These are phyloP conservation scores for Penicillium sp. DNA, from an alignment of 2,329 filamentous ascomycete species.

Conservation along the genomic window DNA sequence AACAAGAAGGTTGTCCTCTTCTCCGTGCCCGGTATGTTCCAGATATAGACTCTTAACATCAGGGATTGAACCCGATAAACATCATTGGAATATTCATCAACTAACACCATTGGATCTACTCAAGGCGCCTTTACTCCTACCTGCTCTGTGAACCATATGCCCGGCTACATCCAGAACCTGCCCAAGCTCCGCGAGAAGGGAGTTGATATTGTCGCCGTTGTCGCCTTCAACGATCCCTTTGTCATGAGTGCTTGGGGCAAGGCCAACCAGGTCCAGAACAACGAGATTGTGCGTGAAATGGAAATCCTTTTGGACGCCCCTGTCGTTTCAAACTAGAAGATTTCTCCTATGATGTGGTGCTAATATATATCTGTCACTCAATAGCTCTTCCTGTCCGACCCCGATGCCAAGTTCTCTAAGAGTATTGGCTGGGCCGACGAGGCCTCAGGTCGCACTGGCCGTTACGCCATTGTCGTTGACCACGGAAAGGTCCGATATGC, in stretches of 20 bases:
- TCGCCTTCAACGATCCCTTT: slow-evolving; percentile 80
- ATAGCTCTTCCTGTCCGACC: slow-evolving; percentile 75
- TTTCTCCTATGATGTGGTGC: too few species aligned
- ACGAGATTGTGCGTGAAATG: slow-evolving; percentile 65
- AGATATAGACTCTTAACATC: not conserved
- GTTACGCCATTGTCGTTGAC: slow-evolving; percentile 80
- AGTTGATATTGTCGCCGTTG: slow-evolving; percentile 77
- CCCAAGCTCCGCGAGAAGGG: slow-evolving; percentile 74
- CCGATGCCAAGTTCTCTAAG: slow-evolving; percentile 71
- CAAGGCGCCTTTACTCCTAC: slow-evolving; percentile 79
- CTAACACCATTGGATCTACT: not conserved
- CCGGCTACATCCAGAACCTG: slow-evolving; percentile 74
- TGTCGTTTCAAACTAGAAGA: too few species aligned
- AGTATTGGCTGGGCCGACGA: slow-evolving; percentile 71
- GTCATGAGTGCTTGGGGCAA: slow-evolving; percentile 90
- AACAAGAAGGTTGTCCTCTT: slow-evolving; percentile 75
- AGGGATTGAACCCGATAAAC: too few species aligned
- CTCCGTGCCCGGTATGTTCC: slow-evolving; percentile 63
- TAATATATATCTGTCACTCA: not conserved
- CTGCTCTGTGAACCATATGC: slow-evolving; percentile 78
- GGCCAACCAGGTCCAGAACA: slow-evolving; percentile 75
- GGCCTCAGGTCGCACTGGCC: slow-evolving; percentile 65
- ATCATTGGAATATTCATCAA: not conserved
- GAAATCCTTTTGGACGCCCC: too few species aligned
- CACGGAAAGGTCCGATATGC: slow-evolving; percentile 81